These are phyloP conservation scores for Penicillium fuscoglaucum DNA, from an alignment of 2,329 filamentous ascomycete genomes.

Conservation along the genomic window DNA sequence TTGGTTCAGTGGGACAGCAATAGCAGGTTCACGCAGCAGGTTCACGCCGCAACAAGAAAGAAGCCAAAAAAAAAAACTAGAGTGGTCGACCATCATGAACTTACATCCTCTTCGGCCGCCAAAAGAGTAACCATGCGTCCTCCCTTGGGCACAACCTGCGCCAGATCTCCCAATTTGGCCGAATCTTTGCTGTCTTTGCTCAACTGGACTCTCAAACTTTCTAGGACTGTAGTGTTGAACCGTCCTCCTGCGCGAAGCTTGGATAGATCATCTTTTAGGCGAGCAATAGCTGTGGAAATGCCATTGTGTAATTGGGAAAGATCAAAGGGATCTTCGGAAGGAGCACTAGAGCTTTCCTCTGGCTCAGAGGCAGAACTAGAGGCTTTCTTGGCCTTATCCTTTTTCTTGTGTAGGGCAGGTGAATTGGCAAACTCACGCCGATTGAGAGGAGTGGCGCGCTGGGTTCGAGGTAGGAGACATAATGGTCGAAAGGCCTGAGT, in stretches of 20 bases:
- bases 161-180: slow-evolving; percentile 61
- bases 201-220: slow-evolving; percentile 60
- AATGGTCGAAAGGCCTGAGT: neutral
- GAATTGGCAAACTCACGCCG: slow-evolving; percentile 46
- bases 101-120: slow-evolving; percentile 63
- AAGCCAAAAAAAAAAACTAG: neutral
- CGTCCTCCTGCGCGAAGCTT: slow-evolving; percentile 63
- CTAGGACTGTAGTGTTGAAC: slow-evolving; percentile 62
- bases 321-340: slow-evolving; percentile 59
- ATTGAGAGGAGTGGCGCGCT: slow-evolving; percentile 1
- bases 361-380: slow-evolving; percentile 35
- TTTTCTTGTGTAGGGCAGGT: slow-evolving; percentile 51
- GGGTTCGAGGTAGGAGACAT: neutral
- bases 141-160: slow-evolving; percentile 66
- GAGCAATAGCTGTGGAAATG: slow-evolving; percentile 56
- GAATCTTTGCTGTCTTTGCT: slow-evolving; percentile 54
- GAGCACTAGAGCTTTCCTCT: slow-evolving; percentile 30
- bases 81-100: slow-evolving; percentile 26
- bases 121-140: slow-evolving; percentile 62
- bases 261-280: slow-evolving; percentile 61
- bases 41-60: neutral
- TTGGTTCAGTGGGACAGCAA: neutral
- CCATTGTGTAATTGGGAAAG: slow-evolving; percentile 58
- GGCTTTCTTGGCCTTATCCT: slow-evolving; percentile 53
- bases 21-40: neutral